These are phyloP conservation scores for Colletotrichum tropicicola DNA, from an alignment of 2,329 filamentous ascomycete species.

Conservation along the genomic window DNA sequence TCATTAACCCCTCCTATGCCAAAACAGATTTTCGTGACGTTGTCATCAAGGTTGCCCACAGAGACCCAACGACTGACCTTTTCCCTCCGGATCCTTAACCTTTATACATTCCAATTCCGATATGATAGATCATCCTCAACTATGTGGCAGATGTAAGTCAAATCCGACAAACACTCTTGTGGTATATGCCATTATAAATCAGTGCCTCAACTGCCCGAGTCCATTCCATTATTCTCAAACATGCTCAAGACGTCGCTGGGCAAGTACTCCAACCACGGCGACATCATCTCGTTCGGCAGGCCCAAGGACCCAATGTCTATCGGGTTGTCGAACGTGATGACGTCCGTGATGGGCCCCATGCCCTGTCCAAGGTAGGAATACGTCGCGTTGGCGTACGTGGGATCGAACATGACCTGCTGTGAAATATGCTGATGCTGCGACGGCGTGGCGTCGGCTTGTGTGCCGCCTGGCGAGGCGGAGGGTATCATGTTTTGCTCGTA, in stretches of 20 bases:
- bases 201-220: conserved; percentile 12
- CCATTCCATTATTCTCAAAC: conserved; percentile 48
- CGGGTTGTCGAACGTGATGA: conserved; percentile 79
- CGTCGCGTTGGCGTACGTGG: conserved; percentile 4
- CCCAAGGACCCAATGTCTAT: conserved; percentile 77
- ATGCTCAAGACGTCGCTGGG: conserved; percentile 71
- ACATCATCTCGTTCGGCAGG: conserved; percentile 70
- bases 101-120: too few species aligned
- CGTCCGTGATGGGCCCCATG: conserved; percentile 45
- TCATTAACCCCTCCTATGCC: too few species aligned
- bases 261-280: conserved; percentile 77
- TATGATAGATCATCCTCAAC: too few species aligned
- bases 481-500: conserved; percentile 52
- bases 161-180: background rate
- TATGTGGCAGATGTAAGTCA: background rate
- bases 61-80: too few species aligned
- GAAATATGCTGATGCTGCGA: conserved; percentile 20
- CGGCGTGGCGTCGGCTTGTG: conserved; percentile 44
- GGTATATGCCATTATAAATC: background rate
- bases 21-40: too few species aligned
- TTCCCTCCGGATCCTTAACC: too few species aligned
- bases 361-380: conserved; percentile 35
- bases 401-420: conserved; percentile 12
- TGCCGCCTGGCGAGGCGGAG: conserved; percentile 51
- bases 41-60: too few species aligned